Evolutionary conservation across 2,329 filamentous ascomycete genomes (phyloP).

Genomic region (Beauveria scarabaeidicola): DNA sequence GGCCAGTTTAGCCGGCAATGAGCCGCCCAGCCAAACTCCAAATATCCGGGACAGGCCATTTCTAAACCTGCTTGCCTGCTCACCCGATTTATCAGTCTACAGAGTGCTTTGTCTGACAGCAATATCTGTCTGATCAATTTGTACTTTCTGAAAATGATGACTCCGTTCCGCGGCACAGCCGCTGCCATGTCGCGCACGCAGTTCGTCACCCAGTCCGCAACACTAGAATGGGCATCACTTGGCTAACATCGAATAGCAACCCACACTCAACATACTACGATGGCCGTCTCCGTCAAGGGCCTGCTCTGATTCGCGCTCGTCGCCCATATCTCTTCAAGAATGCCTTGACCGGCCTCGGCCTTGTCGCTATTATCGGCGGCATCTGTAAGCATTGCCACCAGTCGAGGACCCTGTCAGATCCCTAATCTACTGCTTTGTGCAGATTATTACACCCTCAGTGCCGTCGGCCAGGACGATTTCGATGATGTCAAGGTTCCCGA

Average conservation of each 20-base stretch:
- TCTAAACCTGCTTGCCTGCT: neutral
- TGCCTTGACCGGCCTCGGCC: slow-evolving; percentile 65
- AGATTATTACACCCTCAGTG: slow-evolving; percentile 61
- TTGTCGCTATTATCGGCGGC: slow-evolving; percentile 67
- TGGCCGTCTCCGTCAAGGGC: slow-evolving; percentile 72
- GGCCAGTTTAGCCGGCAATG: slow-evolving; percentile 10
- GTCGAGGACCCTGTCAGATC: neutral
- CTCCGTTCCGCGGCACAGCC: neutral
- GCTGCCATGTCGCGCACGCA: slow-evolving; percentile 8
- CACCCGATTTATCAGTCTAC: neutral
- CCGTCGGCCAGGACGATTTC: slow-evolving; percentile 94
- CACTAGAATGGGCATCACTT: neutral
- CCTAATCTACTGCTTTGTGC: slow-evolving; percentile 13
- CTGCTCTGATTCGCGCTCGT: slow-evolving; percentile 83
- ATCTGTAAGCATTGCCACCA: slow-evolving; percentile 61
- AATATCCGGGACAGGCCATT: neutral
- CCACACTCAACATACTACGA: slow-evolving; percentile 77
- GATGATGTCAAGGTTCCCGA: slow-evolving; percentile 89
- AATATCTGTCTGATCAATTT: neutral
- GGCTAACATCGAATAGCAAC: slow-evolving; percentile 24
- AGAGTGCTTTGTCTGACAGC: neutral
- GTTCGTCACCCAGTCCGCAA: neutral
- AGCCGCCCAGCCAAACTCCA: neutral
- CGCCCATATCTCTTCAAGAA: slow-evolving; percentile 91
- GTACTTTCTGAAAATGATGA: neutral